A percentile compares a stretch with the other conserved stretches of the same genome.
These are phyloP conservation scores for Coccinonectria pachysandricola DNA, from an alignment of 2,329 filamentous ascomycete species.

Conservation along the genomic window DNA sequence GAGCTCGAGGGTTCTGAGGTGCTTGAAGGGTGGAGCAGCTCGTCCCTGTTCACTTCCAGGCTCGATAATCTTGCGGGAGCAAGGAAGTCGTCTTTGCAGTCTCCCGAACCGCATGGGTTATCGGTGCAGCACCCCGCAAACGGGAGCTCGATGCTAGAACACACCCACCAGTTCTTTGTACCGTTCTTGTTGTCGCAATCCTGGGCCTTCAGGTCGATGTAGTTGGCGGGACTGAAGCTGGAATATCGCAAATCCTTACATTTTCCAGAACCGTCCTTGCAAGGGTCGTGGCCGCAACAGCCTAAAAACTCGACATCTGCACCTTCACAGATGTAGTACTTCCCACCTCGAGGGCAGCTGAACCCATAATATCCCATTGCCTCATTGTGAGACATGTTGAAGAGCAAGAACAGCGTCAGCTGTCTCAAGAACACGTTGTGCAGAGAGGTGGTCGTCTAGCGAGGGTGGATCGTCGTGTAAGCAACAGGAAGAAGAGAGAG, in stretches of 20 bases:
- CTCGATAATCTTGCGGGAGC: constrained; percentile 8
- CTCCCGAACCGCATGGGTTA: constrained; percentile 11
- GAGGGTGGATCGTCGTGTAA: too few species aligned
- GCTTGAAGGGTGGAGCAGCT: constrained; percentile 9
- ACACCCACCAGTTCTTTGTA: constrained; percentile 25
- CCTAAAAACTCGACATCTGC: constrained; percentile 26
- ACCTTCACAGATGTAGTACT: constrained; percentile 28
- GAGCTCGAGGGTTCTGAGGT: background rate
- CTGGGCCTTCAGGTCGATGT: constrained; percentile 23
- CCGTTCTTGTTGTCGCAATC: constrained; percentile 18
- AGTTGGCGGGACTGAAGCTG: constrained; percentile 22
- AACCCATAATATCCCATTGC: constrained; percentile 15
- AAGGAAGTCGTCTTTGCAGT: constrained; percentile 8
- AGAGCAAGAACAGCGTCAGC: background rate
- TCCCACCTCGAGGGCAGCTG: constrained; percentile 23
- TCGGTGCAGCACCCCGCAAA: constrained; percentile 30
- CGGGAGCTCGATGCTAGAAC: constrained; percentile 19
- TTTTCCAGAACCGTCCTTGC: constrained; percentile 24
- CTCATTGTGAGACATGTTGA: constrained; percentile 9
- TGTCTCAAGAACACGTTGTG: too few species aligned
- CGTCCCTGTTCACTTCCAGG: constrained; percentile 5
- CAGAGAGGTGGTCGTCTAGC: background rate
- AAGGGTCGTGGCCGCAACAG: constrained; percentile 30
- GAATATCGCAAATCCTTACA: constrained; percentile 16
- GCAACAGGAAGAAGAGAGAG: constrained; percentile 1